Base-by-base conservation (phyloP, 129 eudicot species). In the Arctium minus region DNA sequence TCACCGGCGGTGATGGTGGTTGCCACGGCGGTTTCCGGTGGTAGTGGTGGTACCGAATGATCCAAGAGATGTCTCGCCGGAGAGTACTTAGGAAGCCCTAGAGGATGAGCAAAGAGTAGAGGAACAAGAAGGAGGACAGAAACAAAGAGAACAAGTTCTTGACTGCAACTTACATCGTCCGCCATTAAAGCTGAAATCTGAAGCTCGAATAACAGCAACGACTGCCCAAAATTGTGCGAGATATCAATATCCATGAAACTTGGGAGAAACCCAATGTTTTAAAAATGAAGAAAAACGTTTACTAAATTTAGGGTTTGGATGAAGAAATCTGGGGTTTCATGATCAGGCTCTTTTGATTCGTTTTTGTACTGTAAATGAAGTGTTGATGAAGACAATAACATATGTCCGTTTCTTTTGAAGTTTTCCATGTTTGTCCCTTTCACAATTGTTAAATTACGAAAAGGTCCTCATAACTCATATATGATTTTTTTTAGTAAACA, bases 221-320 rank as follows among this genome's bases (percentile, higher is more conserved):
- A 48, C 83, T 38, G 71, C 83, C 37, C 12, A 62, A 10, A 81
- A 56, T 64, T 38, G 6, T 38, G 29, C 8, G 5, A 62, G 44
- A 62, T 15, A 73, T 81, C 85, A 74, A 40, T 64, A 30, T 64
- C 75, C 85, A 82, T 82, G 75, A 82, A 82, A 27, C 32, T 64
- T 82, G 85, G 85, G 73, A 81, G 75, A 82, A 18, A 74, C 85
- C 85, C 69, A 10, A 67, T 74, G 80, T 30, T 60, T 82, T 38
- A 62, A 39, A 33, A 79, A 22, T 79, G 40, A 17, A 30, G 75
- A 79, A 74, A 33, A 74, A 31, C 15, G 75, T 38, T 70, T 70
- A 44, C 53, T 60, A 64, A 81, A 9, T 74, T 40, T 74, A 33
- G 80, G 40, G 64, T 15, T 81, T 81, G 42, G 72, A 74, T 74